Evolutionary conservation across 768 basidiomycete genomes (phyloP), one percentile per base, ranked within the genome.

Genomic region (Cystoderma amianthinum): DNA sequence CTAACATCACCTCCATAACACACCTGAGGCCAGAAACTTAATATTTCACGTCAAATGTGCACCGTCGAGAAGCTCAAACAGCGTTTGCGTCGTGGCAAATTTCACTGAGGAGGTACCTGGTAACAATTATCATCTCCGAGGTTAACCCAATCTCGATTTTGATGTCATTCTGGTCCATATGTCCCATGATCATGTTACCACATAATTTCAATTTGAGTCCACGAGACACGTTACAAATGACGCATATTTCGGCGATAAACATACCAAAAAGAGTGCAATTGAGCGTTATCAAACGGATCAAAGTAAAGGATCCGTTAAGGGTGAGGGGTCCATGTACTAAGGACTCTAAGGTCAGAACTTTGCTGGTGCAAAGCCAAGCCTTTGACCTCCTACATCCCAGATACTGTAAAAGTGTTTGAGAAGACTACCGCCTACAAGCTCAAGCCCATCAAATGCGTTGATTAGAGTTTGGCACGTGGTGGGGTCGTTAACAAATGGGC

Each of bases 351-450:
- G 7, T 28, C 25, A 28, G n/a, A 28, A 28, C n/a, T 28, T 28
- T 32, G 64, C 63, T n/a, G 70, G 60, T 24, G 75, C 74, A 46
- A 80, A 78, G 2, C 76, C 76, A 53, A 78, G 56, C 19, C 71
- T 57, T 47, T 67, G 62, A 18, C 57, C 58, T 28, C 65, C 70
- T 21, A 79, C 61, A 52, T 78, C 76, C 74, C 74, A 78, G 7
- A 77, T 69, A 42, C 68, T 74, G 50, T 76, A 79, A 47, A 74
- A 78, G 49, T 78, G 76, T 61, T 80, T 78, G 46, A 79, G 55
- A 42, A 78, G 45, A 48, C 73, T 76, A 18, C 69, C 76, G 9
- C 76, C 77, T 19, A 80, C 67, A 23, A 79, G 53, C 36, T 66
- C 63, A 37, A 72, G 57, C 3, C 68, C 69, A 52, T 77, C 73